A percentile compares a stretch with the other conserved stretches of the same genome.
These are phyloP conservation scores for Aechmea fasciata DNA, from an alignment of 176 grass and related monocot species.

Conservation along the genomic window DNA sequence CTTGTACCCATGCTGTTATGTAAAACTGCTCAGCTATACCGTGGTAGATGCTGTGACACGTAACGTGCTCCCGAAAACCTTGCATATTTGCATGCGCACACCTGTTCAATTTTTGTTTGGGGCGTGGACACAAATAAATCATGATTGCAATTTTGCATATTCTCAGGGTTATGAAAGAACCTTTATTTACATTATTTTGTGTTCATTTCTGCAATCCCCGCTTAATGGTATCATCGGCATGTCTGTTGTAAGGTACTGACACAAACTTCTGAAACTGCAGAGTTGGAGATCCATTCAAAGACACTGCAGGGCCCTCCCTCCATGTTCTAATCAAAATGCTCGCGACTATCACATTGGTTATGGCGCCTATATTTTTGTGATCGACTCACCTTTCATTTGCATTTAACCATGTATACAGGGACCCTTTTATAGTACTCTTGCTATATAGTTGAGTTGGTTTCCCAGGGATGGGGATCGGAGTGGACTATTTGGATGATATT, in stretches of 20 bases:
- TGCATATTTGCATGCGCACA: no score
- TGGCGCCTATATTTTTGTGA: constrained; percentile 96
- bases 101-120: no score
- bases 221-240: not conserved
- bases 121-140: no score
- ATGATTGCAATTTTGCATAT: no score
- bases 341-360: constrained; percentile 88
- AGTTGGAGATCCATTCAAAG: constrained; percentile 98
- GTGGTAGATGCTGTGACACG: no score
- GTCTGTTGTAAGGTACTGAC: not conserved
- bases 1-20: no score
- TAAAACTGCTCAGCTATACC: no score
- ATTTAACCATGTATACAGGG: constrained; percentile 21
- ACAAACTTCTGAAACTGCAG: constrained; percentile 32
- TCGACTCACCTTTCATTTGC: constrained; percentile 1
- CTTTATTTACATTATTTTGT: not conserved
- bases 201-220: not conserved
- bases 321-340: constrained; percentile 99
- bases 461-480: no score
- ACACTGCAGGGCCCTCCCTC: constrained; percentile 77
- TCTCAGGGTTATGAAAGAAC: not conserved
- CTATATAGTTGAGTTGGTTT: no score
- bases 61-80: no score
- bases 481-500: no score
- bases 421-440: not conserved